These are phyloP conservation scores for Conticribra weissflogii DNA, from an alignment of 108 stramenopile genomes.

Conservation along the genomic window DNA sequence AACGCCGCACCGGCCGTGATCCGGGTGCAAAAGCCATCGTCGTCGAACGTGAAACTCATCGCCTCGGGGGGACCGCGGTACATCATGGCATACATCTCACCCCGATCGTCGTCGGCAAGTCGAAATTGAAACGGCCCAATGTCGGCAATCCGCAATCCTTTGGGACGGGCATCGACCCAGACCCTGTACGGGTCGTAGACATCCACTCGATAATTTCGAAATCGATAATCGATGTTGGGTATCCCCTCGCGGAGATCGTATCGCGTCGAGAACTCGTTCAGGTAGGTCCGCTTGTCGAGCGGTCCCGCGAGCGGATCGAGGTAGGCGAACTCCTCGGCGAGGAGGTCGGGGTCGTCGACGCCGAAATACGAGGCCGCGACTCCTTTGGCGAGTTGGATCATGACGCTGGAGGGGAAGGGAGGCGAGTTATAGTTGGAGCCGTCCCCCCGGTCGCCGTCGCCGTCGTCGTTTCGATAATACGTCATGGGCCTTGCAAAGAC, in stretches of 20 bases:
- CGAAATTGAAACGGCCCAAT: slow-evolving; percentile 16
- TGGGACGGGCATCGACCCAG: slow-evolving; percentile 59
- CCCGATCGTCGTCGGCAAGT: no score
- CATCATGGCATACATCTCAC: no score
- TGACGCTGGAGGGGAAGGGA: slow-evolving; percentile 66
- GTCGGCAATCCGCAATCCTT: slow-evolving; percentile 37
- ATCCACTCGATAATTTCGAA: slow-evolving; percentile 64
- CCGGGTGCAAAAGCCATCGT: slow-evolving; percentile 67
- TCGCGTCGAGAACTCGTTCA: slow-evolving; percentile 31
- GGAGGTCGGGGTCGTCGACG: slow-evolving; percentile 48
- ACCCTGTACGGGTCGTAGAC: slow-evolving; percentile 69
- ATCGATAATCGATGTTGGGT: slow-evolving; percentile 47
- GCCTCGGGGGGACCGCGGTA: slow-evolving; percentile 62
- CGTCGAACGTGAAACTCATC: slow-evolving; percentile 66
- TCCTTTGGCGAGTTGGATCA: slow-evolving; percentile 69
- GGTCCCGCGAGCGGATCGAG: slow-evolving; percentile 44
- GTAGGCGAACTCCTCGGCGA: slow-evolving; percentile 48
- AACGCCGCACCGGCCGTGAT: slow-evolving; percentile 60
- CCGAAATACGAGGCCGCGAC: slow-evolving; percentile 49
- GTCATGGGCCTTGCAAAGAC: slow-evolving; percentile 11
- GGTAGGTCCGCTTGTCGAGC: slow-evolving; percentile 42
- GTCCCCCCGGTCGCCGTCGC: slow-evolving; percentile 25
- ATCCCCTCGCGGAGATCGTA: slow-evolving; percentile 49
- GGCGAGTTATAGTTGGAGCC: no score
- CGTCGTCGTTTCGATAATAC: slow-evolving; percentile 12